phyloP scores from a whole-genome alignment of 257 asterid genomes.

The Salvia miltiorrhiza region DNA sequence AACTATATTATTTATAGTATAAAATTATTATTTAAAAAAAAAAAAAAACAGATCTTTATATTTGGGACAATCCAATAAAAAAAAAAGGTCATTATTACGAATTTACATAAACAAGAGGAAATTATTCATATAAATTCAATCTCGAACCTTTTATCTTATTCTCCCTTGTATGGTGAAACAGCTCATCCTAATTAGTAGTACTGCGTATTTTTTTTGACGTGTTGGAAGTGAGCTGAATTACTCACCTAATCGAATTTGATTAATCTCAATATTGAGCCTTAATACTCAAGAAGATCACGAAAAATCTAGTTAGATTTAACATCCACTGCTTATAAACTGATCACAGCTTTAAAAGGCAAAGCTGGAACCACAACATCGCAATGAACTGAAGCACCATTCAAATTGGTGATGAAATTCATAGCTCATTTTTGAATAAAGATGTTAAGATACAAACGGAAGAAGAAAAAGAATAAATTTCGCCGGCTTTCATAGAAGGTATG shows the following conservation, averaged over 20 bases:
- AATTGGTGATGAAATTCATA: background rate
- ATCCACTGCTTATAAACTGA: background rate
- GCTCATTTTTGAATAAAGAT: background rate
- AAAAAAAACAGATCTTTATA: no score
- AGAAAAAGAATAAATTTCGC: background rate
- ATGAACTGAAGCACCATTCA: background rate
- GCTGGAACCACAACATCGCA: background rate
- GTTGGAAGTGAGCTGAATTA: background rate
- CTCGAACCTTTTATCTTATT: background rate
- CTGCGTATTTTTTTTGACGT: no score
- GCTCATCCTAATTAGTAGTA: background rate
- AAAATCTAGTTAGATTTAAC: background rate
- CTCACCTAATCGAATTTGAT: background rate
- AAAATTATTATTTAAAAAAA: no score
- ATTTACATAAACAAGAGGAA: background rate
- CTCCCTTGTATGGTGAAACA: no score
- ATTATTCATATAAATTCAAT: no score
- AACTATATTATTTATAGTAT: no score
- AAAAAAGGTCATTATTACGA: no score
- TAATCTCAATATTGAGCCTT: background rate
- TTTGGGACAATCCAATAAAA: no score
- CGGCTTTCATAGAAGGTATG: background rate
- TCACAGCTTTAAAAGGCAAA: background rate
- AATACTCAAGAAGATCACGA: background rate
- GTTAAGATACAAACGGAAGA: background rate